These are phyloP conservation scores for Trichoderma breve DNA, from an alignment of 2,329 filamentous ascomycete species.

Conservation along the genomic window DNA sequence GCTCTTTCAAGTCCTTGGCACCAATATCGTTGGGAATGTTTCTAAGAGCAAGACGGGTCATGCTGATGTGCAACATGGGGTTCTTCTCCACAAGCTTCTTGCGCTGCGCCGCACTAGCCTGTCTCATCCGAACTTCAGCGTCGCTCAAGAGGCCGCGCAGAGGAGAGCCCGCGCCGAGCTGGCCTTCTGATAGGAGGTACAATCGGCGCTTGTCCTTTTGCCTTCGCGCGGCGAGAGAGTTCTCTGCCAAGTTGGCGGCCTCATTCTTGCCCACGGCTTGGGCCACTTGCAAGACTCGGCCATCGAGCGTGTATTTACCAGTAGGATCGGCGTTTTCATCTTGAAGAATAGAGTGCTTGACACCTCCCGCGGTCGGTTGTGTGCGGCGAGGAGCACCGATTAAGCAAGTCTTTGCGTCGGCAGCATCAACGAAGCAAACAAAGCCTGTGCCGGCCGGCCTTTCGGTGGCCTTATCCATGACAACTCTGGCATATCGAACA, in stretches of 20 bases:
- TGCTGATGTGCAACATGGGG: slow-evolving; percentile 80
- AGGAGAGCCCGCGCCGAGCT: slow-evolving; percentile 72
- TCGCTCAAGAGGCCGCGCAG: slow-evolving; percentile 74
- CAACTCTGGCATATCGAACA: slow-evolving; percentile 87
- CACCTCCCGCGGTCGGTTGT: slow-evolving; percentile 44
- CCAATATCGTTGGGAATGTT: slow-evolving; percentile 83
- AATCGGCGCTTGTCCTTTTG: slow-evolving; percentile 89
- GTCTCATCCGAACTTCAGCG: slow-evolving; percentile 81
- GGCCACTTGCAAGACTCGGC: slow-evolving; percentile 79
- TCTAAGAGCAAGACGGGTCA: slow-evolving; percentile 86
- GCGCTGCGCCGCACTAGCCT: slow-evolving; percentile 81
- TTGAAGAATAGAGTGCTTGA: slow-evolving; percentile 81
- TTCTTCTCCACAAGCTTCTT: slow-evolving; percentile 90
- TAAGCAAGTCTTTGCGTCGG: slow-evolving; percentile 75
- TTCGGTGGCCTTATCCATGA: slow-evolving; percentile 81
- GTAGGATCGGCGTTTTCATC: slow-evolving; percentile 78
- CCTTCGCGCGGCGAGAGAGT: slow-evolving; percentile 58
- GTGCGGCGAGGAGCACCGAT: slow-evolving; percentile 66
- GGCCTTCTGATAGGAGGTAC: slow-evolving; percentile 84
- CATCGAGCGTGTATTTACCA: slow-evolving; percentile 86
- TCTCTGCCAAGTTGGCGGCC: slow-evolving; percentile 71
- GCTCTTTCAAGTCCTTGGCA: slow-evolving; percentile 84
- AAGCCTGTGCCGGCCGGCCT: slow-evolving; percentile 90
- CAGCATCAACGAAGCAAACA: slow-evolving; percentile 80
- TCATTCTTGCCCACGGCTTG: slow-evolving; percentile 82